Evolutionary conservation across 768 basidiomycete species (phyloP), one percentile per base, ranked within the genome.

Genomic region (Leucosporidium creatinivorum): DNA sequence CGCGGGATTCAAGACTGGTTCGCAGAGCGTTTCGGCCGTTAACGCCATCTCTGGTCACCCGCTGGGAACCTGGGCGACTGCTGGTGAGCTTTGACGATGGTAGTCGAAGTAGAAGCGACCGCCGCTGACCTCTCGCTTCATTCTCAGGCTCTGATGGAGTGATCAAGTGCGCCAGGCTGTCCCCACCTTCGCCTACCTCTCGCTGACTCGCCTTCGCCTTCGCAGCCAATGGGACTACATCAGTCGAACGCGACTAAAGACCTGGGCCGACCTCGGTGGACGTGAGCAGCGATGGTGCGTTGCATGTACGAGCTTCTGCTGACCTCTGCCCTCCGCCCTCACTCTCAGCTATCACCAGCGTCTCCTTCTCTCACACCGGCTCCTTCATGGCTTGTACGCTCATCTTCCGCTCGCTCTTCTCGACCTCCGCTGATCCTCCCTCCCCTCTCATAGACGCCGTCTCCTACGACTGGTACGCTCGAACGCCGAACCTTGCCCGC

Each of bases 21-120:
- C 63, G 26, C 83, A 85, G 1, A 77, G 87, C 54, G 87, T 91
- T 7, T 92, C 84, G 74, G 83, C 89, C 2, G 90, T 93, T 44
- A 93, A 93, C 69, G 85, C 87, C 69, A 91, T 93, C 68, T 84
- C 85, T 21, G 92, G 92, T 82, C 89, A 93, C 76, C 84, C 85
- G 5, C 85, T 89, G 65, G 89, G 89, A 61, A 92, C 90, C 18
- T 51, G 28, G 30, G 31, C 60, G 19, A 50, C 60, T 12, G 28
- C 51, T 17, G 51, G 51, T n/a, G 51, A 26, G 39, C 15, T 17
- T 13, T 15, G 39, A 7, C 8, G 52, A 28, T 8, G 2, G 4
- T 12, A 21, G 5, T 36, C 31, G 52, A 17, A 10, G 19, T 21
- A 4, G 0, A 23, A 21, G 6, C 1, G 15, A 36, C 15, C 19